Base-by-base conservation (phyloP, 1,139 yeast genomes). In the Nakaseomyces glabratus region DNA sequence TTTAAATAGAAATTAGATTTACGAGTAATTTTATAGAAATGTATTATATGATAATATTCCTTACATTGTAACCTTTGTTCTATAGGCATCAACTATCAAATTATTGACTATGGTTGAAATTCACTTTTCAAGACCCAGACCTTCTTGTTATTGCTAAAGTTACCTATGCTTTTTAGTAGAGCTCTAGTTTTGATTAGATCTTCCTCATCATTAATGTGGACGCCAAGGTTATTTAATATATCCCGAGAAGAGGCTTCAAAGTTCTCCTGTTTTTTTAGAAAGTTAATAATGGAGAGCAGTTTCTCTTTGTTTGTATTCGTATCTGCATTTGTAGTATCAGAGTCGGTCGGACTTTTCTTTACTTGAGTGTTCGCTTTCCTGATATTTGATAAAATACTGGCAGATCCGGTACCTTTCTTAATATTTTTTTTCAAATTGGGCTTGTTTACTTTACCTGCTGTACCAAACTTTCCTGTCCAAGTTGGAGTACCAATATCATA, bases 401-500 rank as follows among this genome's bases (percentile, higher is more conserved):
- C 37, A 2, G 57, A 46, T 5, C 54, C 47, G 9, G 43, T 21
- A n/a, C 49, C 45, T 7, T 44, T 49, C 22, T 31, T 39, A 8
- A 35, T 33, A 1, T 24, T 13, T 29, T 22, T 44, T 38, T 41
- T 47, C n/a, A n/a, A n/a, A n/a, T n/a, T n/a, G n/a, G n/a, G n/a
- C 33, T 44, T 48, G 14, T 26, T 66, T 48, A 56, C 60, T 57
- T 57, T 68, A 38, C 95, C 95, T 0, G 95, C 95, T 15, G 65
- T 58, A 0, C 98, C 98, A 63, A 80, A 85, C 46, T 73, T 73
- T 0, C 98, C 98, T 0, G 98, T 90, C 94, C 96, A 90, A 0
- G 98, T 90, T 0, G 96, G 97, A 0, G 82, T 77, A 3, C 95
- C 95, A 19, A 86, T 66, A 21, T 71, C 72, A 16, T 75, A 74